Conservation (phyloP, 2,329 filamentous ascomycete species). For the Monosporascus sp. region DNA sequence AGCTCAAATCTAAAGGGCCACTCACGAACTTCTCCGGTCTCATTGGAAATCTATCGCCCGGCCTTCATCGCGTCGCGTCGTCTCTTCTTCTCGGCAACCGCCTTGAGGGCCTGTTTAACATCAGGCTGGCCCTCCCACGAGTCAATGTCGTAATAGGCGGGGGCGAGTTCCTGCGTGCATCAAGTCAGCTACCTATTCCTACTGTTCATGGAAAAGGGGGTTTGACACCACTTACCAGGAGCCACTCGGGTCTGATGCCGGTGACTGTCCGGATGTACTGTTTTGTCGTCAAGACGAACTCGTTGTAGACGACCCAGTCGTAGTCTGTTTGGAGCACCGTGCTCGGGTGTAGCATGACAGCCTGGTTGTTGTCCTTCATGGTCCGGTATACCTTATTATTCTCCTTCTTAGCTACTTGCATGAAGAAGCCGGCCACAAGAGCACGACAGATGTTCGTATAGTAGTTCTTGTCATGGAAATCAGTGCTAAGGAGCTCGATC, state of each 20-base stretch:
- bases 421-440: slow-evolving; percentile 93
- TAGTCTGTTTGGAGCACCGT: slow-evolving; percentile 83
- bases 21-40: no score
- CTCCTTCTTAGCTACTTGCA: slow-evolving; percentile 97
- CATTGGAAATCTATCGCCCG: slow-evolving; percentile 24
- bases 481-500: slow-evolving; percentile 79
- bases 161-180: slow-evolving; percentile 72
- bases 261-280: slow-evolving; percentile 97
- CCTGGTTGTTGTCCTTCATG: slow-evolving; percentile 94
- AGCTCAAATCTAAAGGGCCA: no score
- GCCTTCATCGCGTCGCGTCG: slow-evolving; percentile 54
- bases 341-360: slow-evolving; percentile 86
- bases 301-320: slow-evolving; percentile 97
- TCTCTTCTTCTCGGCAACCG: slow-evolving; percentile 54
- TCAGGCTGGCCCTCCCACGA: slow-evolving; percentile 77
- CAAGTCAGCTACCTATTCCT: slow-evolving; percentile 24
- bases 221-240: slow-evolving; percentile 58
- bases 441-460: slow-evolving; percentile 95
- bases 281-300: slow-evolving; percentile 96
- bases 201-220: background rate
- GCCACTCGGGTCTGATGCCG: slow-evolving; percentile 87
- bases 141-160: slow-evolving; percentile 82
- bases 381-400: slow-evolving; percentile 86
- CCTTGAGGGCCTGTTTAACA: slow-evolving; percentile 63
- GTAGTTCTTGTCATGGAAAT: slow-evolving; percentile 94